A percentile compares a stretch with the other conserved stretches of the same genome.
Conservation (phyloP, 2,329 filamentous ascomycete genomes). For the Colletotrichum lupini region DNA sequence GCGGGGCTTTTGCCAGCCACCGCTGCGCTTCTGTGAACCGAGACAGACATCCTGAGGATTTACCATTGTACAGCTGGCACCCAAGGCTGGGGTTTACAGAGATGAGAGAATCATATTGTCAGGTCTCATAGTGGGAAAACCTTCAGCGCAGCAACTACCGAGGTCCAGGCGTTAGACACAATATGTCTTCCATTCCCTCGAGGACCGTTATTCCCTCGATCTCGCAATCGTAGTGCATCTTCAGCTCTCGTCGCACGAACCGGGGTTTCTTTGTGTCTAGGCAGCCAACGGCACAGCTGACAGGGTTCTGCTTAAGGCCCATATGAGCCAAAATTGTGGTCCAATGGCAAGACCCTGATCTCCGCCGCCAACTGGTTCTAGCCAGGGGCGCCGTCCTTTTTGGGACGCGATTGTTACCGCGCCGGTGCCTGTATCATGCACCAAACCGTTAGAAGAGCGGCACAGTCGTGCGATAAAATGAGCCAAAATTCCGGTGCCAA, state of each 20-base stretch:
- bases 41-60: background rate
- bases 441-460: constrained; percentile 11
- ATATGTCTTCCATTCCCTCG: background rate
- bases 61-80: background rate
- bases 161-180: background rate
- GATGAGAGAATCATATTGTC: background rate
- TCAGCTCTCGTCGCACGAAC: background rate
- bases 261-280: background rate
- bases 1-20: background rate
- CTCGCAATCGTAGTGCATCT: background rate
- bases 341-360: constrained; percentile 22
- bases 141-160: background rate
- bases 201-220: too few relatives aligned
- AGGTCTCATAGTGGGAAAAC: background rate
- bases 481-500: constrained; percentile 9
- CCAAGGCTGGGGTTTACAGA: background rate
- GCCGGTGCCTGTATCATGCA: constrained; percentile 2
- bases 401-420: background rate
- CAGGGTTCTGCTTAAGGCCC: constrained; percentile 15
- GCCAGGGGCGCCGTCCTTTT: background rate
- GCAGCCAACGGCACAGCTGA: constrained; percentile 15
- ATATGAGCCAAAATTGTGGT: background rate
- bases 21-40: background rate
- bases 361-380: background rate
- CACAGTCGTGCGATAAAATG: constrained; percentile 27